Evolutionary conservation across 139 green algal genomes (phyloP).

Genomic region (Helicosporidium sp.): DNA sequence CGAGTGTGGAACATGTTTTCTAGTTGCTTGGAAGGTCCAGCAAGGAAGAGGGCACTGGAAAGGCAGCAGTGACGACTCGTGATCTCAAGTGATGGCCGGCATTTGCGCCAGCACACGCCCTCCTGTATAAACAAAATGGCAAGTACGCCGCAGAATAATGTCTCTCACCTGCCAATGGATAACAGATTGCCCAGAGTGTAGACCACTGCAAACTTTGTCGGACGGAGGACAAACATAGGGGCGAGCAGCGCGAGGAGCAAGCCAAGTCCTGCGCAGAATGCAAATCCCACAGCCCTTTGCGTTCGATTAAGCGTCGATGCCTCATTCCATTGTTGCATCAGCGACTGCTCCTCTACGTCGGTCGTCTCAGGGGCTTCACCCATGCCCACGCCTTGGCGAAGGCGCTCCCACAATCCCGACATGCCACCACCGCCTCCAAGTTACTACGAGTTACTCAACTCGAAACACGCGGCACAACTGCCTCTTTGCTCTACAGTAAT

Average conservation of each 20-base stretch:
- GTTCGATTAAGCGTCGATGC: conserved; percentile 28
- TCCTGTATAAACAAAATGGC: not conserved
- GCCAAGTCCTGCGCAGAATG: conserved; percentile 27
- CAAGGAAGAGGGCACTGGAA: conserved; percentile 24
- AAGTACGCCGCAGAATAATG: not conserved
- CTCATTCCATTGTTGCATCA: conserved; percentile 37
- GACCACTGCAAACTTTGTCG: conserved; percentile 22
- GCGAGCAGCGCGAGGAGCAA: conserved; percentile 39
- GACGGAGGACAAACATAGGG: conserved; percentile 29
- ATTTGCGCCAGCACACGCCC: not conserved
- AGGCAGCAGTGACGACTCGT: not conserved
- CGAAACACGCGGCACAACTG: too few species aligned
- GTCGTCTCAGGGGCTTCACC: conserved; percentile 13
- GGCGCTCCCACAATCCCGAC: conserved; percentile 9
- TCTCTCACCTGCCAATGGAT: conserved; percentile 5
- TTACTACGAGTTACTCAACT: too few species aligned
- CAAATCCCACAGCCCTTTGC: conserved; percentile 27
- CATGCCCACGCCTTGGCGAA: conserved; percentile 14
- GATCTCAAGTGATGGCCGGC: not conserved
- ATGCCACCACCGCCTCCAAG: too few species aligned
- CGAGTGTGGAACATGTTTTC: conserved; percentile 45
- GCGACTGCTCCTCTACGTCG: conserved; percentile 13
- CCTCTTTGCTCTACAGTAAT: too few species aligned
- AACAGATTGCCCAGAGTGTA: conserved; percentile 18
- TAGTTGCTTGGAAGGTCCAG: conserved; percentile 37